phyloP scores from a whole-genome alignment of 2,329 filamentous ascomycete genomes.

The Falciphora oryzae region DNA sequence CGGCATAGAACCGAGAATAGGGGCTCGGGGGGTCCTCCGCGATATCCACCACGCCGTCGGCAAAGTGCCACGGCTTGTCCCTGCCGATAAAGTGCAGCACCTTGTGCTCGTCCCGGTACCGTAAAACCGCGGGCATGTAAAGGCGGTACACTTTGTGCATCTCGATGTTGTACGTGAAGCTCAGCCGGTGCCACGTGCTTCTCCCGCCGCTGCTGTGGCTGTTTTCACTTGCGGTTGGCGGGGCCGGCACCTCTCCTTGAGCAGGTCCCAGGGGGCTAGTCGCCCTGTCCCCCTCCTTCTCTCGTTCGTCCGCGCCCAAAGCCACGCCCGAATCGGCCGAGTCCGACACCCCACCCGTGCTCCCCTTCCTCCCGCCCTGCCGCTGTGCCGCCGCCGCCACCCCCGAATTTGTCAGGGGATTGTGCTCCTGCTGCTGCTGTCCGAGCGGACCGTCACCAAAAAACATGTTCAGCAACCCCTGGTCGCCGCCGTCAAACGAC shows the following conservation, averaged over 20 bases:
- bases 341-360: no score
- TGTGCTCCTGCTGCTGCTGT: slow-evolving; percentile 10
- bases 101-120: slow-evolving; percentile 37
- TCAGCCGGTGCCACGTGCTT: slow-evolving; percentile 16
- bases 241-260: neutral
- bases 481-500: slow-evolving; percentile 67
- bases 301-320: neutral
- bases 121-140: slow-evolving; percentile 18
- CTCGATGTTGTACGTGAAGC: slow-evolving; percentile 20
- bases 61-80: slow-evolving; percentile 55
- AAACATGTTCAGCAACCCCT: slow-evolving; percentile 65
- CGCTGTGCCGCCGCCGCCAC: no score
- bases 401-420: no score
- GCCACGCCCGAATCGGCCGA: neutral
- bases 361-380: neutral
- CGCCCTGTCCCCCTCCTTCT: neutral
- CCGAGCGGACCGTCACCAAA: slow-evolving; percentile 41
- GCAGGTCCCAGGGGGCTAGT: neutral
- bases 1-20: slow-evolving; percentile 16
- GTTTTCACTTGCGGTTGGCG: slow-evolving; percentile 15
- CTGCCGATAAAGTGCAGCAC: slow-evolving; percentile 65
- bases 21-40: slow-evolving; percentile 11
- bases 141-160: slow-evolving; percentile 19
- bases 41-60: slow-evolving; percentile 17
- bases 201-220: no score